Evolutionary conservation across 1,284 basidiomycete genomes (phyloP).

Genomic region (Paramarasmius palmivorus): DNA sequence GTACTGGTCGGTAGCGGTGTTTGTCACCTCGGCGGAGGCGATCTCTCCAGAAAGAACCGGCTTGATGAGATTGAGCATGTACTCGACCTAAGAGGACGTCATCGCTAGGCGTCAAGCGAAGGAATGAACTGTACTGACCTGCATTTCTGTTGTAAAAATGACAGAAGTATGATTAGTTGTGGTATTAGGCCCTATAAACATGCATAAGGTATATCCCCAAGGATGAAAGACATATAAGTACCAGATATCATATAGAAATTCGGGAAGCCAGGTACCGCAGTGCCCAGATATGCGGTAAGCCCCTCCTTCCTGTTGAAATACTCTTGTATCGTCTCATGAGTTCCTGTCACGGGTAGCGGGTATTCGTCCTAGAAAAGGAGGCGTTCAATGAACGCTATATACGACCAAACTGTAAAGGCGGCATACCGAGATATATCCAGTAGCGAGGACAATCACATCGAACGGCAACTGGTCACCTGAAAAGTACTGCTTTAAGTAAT

Average conservation of each 20-base stretch:
- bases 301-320: constrained; percentile 38
- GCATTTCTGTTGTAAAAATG: constrained; percentile 42
- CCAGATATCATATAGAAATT: constrained; percentile 41
- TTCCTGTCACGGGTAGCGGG: constrained; percentile 30
- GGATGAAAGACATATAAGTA: constrained; percentile 13
- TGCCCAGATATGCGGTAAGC: constrained; percentile 42
- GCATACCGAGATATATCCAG: constrained; percentile 37
- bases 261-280: constrained; percentile 41
- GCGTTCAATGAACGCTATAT: no score
- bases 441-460: constrained; percentile 39
- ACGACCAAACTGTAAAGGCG: background rate
- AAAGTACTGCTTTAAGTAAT: background rate
- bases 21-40: constrained; percentile 32
- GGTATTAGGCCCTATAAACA: constrained; percentile 45
- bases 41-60: constrained; percentile 35
- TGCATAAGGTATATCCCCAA: background rate
- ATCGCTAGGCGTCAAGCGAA: background rate
- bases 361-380: constrained; percentile 28
- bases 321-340: constrained; percentile 31
- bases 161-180: constrained; percentile 47
- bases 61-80: constrained; percentile 34
- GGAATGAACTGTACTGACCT: constrained; percentile 26
- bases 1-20: constrained; percentile 37
- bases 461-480: constrained; percentile 34
- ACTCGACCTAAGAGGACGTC: constrained; percentile 15